These are phyloP conservation scores for Celoporthe dispersa DNA, from an alignment of 2,329 filamentous ascomycete genomes.

Conservation along the genomic window DNA sequence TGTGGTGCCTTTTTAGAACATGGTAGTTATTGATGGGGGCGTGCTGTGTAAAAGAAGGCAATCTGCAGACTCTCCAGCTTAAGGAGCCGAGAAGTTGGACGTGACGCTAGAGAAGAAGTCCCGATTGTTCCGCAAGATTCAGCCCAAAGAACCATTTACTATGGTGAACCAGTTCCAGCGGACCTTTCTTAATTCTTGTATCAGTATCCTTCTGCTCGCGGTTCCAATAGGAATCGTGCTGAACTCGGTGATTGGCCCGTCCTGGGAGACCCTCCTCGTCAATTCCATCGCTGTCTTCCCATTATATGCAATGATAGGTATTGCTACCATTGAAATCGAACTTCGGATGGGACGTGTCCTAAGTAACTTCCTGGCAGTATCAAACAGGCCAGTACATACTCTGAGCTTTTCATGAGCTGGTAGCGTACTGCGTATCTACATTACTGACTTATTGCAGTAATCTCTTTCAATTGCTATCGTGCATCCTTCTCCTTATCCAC, in stretches of 20 bases:
- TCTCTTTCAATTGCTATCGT: conserved; percentile 13
- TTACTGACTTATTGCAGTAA: neutral
- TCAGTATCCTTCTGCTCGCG: conserved; percentile 13
- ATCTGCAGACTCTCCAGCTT: no score
- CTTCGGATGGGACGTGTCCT: conserved; percentile 5
- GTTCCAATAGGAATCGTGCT: conserved; percentile 16
- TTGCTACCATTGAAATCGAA: conserved; percentile 15
- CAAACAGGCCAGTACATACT: conserved; percentile 1
- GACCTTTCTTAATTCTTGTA: conserved; percentile 13
- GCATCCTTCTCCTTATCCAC: conserved; percentile 15
- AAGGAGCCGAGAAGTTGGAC: no score
- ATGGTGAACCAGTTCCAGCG: conserved; percentile 17
- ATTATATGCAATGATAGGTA: conserved; percentile 21
- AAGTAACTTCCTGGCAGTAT: conserved; percentile 17
- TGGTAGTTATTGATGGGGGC: no score
- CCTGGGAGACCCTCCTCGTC: conserved; percentile 10
- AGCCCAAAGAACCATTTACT: conserved; percentile 6
- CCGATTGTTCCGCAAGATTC: no score
- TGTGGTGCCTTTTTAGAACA: no score
- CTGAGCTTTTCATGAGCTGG: no score
- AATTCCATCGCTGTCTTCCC: conserved; percentile 22
- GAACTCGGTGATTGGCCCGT: neutral
- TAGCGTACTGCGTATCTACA: no score
- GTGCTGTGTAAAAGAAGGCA: no score
- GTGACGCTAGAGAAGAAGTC: no score